phyloP scores from a whole-genome alignment of 352 stramenopile species.

The Globisporangium camurandrum region DNA sequence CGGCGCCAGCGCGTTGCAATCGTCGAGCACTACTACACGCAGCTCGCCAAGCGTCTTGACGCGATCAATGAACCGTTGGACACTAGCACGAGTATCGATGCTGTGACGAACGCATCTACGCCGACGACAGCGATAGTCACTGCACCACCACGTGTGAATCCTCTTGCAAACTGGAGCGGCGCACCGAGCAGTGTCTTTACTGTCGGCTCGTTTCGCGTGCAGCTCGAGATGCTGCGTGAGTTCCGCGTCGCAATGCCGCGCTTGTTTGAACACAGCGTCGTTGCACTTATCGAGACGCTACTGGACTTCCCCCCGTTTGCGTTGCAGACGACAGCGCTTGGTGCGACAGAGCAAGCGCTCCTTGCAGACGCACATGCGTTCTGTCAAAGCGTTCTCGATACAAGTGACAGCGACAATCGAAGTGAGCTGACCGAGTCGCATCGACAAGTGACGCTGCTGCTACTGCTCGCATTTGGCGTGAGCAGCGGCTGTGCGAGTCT shows the following conservation, averaged over 20 bases:
- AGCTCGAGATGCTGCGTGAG: slow-evolving; percentile 60
- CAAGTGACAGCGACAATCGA: background rate
- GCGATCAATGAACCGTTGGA: background rate
- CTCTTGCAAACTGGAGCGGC: slow-evolving; percentile 13
- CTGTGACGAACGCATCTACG: background rate
- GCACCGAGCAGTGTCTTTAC: slow-evolving; percentile 33
- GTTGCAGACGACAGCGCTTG: slow-evolving; percentile 18
- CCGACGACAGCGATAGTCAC: background rate
- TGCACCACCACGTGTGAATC: background rate
- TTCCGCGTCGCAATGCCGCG: slow-evolving; percentile 30
- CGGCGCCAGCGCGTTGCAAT: slow-evolving; percentile 28
- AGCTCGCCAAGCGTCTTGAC: slow-evolving; percentile 12
- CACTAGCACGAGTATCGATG: background rate
- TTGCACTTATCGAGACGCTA: slow-evolving; percentile 44
- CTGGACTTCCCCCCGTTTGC: slow-evolving; percentile 51
- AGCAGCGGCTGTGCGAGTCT: slow-evolving; percentile 40
- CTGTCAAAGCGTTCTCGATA: slow-evolving; percentile 26
- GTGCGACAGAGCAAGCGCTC: slow-evolving; percentile 25
- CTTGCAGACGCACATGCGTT: slow-evolving; percentile 45
- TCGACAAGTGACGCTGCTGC: slow-evolving; percentile 25
- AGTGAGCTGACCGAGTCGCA: slow-evolving; percentile 12
- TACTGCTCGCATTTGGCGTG: slow-evolving; percentile 49
- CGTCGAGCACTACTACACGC: slow-evolving; percentile 30
- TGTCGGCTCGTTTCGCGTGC: slow-evolving; percentile 45
- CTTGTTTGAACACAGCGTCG: slow-evolving; percentile 43